Evolutionary conservation across 805 yeast genomes (phyloP), one percentile per base, ranked within the genome.

Genomic region (Saturnispora kantuleensis): DNA sequence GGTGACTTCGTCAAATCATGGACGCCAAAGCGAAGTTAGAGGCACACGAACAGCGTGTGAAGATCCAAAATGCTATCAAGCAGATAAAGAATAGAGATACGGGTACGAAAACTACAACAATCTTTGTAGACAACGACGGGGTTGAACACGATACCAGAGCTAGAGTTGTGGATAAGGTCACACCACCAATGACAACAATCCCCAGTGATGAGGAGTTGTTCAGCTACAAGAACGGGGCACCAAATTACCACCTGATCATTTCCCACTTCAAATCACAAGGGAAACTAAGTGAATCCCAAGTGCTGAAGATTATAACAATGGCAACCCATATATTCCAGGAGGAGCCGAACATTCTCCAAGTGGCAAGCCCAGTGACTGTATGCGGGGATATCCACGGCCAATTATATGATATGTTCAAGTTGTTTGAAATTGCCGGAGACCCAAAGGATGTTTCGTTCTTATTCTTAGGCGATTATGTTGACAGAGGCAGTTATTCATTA

Each of bases 361-460:
- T 93, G 2, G 89, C 88, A 3, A 94, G 96, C 0, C 98, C 97
- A 1, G 85, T 90, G 2, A 89, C 96, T 0, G 88, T 90, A 3
- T 88, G 97, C 66, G 98, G 98, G 46, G 97, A 90, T 64, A 74
- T 89, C n/a, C 97, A 90, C 63, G 98, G 98, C 13, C 97, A 90
- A 62, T 87, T 76, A 61, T 89, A 75, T 61, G 98, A 90, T 62
- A 70, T 90, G 53, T 71, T 89, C 76, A 88, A 89, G 63, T 67
- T 90, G 37, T 85, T 90, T 57, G 97, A 90, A 59, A 90, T 88
- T 13, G 95, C 96, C 34, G 97, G 97, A 2, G 80, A 82, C 57
- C 96, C 97, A 10, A 56, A 56, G 35, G 64, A 58, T n/a, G 81
- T 94, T 1, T 72, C 84, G 15, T 90, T 86, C 60, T 67, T 89